Evolutionary conservation across 2,329 filamentous ascomycete species (phyloP), one percentile per base, ranked within the genome.

Genomic region (Cryphonectria nitschkei): DNA sequence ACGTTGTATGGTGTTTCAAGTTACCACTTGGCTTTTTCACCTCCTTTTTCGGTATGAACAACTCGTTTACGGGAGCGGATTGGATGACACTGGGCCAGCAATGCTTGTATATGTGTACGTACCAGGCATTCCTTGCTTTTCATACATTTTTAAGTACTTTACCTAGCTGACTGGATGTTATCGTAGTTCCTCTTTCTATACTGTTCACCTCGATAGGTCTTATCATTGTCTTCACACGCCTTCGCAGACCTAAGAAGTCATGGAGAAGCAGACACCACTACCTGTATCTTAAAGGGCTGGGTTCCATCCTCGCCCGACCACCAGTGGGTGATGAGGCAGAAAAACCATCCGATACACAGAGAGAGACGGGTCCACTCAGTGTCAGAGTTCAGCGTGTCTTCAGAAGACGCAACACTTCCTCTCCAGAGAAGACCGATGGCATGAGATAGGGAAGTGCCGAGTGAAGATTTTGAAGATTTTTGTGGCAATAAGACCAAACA

Each of bases 21-120:
- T 56, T 62, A 11, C 70, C 70, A 2, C 26, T 70, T 5, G 66
- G 62, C 5, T 72, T 72, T 29, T 72, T 72, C 26, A 72, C 70
- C 0, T 70, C 70, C 6, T 72, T 72, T 19, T 72, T 72, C 46
- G 70, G 70, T 0, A 70, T 72, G 70, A 70, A 72, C n/a, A 62
- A 72, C 2, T 37, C 65, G 2, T 11, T 56, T 8, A 72, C 65
- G 0, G 65, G 70, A 0, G n/a, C 19, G 1, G n/a, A 52, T 1
- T 66, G 70, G 68, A 72, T 70, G 65, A 50, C 64, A 6, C 61
- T 72, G 8, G 39, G 37, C 1, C 3, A 8, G 6, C 68, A 72
- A 34, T 46, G 43, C 43, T 22, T 22, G 4, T 50, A 50, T 19
- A 50, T 50, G 43, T 50, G 43, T 50, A 50, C 19, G 43, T 50